Percentiles rank a stretch among this genome's conserved stretches.
These are phyloP conservation scores for Pisolithus orientalis DNA, from an alignment of 768 basidiomycete species.

Conservation along the genomic window DNA sequence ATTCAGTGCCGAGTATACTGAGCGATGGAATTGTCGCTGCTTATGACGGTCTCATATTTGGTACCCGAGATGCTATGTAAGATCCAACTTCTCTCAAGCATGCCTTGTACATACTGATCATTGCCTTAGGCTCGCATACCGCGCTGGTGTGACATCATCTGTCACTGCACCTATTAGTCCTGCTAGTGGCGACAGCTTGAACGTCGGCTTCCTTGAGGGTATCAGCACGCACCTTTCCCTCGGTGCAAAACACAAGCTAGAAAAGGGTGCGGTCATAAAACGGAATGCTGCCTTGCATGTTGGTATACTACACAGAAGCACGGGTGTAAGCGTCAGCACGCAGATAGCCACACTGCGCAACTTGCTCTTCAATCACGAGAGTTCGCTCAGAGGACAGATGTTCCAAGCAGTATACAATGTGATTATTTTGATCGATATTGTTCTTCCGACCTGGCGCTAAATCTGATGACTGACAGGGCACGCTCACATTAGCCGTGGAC, in stretches of 20 bases:
- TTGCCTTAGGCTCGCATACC: conserved; percentile 55
- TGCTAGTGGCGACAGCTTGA: neutral
- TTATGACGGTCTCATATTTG: conserved; percentile 57
- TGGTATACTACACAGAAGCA: conserved; percentile 25
- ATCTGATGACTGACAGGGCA: conserved; percentile 34
- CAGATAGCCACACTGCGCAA: conserved; percentile 52
- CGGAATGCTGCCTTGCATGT: conserved; percentile 53
- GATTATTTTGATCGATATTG: neutral
- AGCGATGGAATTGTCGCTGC: conserved; percentile 47
- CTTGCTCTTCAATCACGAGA: conserved; percentile 33
- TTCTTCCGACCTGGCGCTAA: conserved; percentile 2
- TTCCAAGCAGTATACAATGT: conserved; percentile 37
- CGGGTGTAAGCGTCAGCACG: conserved; percentile 49
- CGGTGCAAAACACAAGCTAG: conserved; percentile 49
- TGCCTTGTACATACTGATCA: neutral
- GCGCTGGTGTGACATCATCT: conserved; percentile 55
- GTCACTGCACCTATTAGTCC: conserved; percentile 49
- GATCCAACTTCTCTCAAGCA: conserved; percentile 11
- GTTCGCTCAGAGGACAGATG: conserved; percentile 16
- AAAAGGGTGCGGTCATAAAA: conserved; percentile 46
- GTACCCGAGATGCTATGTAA: conserved; percentile 44
- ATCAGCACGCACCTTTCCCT: conserved; percentile 54
- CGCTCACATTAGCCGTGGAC: conserved; percentile 56
- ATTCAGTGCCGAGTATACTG: conserved; percentile 26
- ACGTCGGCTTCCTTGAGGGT: conserved; percentile 45